Evolutionary conservation across 2,329 filamentous ascomycete species (phyloP).

Genomic region (Alternaria triticimaculans): DNA sequence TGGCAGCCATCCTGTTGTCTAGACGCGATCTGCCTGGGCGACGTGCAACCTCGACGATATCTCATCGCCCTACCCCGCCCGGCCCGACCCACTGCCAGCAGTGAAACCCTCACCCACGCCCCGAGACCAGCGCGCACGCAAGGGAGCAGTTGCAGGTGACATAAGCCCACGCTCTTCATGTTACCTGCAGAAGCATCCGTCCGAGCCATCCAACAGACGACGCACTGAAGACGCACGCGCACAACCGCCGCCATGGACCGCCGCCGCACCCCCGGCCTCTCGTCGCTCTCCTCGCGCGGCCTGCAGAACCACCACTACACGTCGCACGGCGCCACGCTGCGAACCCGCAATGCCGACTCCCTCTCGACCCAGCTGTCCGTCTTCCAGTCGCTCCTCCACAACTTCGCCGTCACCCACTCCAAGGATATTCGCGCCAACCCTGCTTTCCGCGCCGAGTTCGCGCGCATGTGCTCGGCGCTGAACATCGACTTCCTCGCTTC

Average conservation of each 20-base stretch:
- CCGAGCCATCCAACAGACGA: neutral
- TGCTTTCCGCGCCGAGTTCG: constrained; percentile 93
- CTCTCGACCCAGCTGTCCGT: constrained; percentile 93
- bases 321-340: constrained; percentile 85
- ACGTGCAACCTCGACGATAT: neutral
- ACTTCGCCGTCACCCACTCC: constrained; percentile 92
- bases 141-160: neutral
- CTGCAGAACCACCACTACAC: constrained; percentile 90
- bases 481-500: constrained; percentile 89
- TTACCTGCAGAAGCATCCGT: neutral
- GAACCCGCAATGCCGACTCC: constrained; percentile 80
- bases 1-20: constrained; percentile 10
- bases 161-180: neutral
- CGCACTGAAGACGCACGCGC: neutral
- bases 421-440: constrained; percentile 97
- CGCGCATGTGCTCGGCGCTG: constrained; percentile 97
- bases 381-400: constrained; percentile 93
- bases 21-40: constrained; percentile 22
- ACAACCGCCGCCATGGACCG: constrained; percentile 47
- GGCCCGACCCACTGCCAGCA: neutral
- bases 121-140: neutral
- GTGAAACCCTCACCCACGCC: neutral
- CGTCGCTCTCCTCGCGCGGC: constrained; percentile 64
- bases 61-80: neutral
- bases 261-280: constrained; percentile 86